Evolutionary conservation across 1,284 basidiomycete genomes (phyloP), one percentile per base, ranked within the genome.

Genomic region (Coniophora puteana): DNA sequence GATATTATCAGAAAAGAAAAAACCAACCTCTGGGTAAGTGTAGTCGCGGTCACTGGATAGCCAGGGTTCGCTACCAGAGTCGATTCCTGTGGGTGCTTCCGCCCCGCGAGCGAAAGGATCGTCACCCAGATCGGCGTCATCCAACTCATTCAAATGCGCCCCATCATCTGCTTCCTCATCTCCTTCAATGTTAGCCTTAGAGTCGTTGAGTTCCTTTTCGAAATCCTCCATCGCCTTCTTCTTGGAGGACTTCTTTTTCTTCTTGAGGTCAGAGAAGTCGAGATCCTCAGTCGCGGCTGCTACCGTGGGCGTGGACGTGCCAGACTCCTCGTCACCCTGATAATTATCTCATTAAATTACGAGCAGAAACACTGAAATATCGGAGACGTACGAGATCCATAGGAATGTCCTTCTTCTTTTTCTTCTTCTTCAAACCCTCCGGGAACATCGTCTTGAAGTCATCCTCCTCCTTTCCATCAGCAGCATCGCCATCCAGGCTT

Each of bases 11-110:
- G 5, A 20, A 27, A 0, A 18, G 38, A 27, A 27, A 22, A 24
- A 22, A 28, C 57, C 42, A 47, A 90, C 92, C 76, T 98, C 94
- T 41, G 80, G 80, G 64, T 99, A 99, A 18, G 83, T 88, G 59
- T 98, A 96, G 65, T 98, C 95, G 31, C 95, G 81, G 63, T 95
- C 92, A 48, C 85, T 91, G 55, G 83, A 82, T 27, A 96, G 76
- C 96, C 96, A 93, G 34, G 89, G 76, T 53, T 89, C 86, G 21
- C 71, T 83, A 5, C 86, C 88, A 16, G 76, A 74, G 45, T 84
- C 83, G 3, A 83, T 63, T 24, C 72, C 74, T 3, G 73, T 62
- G 3, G 74, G 72, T 2, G 59, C 73, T 44, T 80, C 85, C 21
- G 61, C 62, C 11, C 65, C 69, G 29, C 74, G 74, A 4, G 83